phyloP scores from a whole-genome alignment of 1,284 basidiomycete genomes.

The Cryptococcus depauperatus region DNA sequence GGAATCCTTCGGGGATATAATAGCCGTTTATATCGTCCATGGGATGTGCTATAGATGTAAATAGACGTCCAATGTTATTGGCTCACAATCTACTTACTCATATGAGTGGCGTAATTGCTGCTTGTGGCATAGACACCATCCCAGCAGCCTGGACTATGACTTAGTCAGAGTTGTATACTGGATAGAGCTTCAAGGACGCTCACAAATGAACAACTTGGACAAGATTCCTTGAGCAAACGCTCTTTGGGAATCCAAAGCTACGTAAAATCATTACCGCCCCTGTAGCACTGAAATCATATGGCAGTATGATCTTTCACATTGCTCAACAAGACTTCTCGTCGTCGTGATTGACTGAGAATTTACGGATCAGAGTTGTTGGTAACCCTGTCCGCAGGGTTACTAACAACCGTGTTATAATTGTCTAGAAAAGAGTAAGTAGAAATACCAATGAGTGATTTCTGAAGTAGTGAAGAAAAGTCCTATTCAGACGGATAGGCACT shows the following conservation, averaged over 20 bases:
- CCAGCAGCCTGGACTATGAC: slow-evolving; percentile 21
- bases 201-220: slow-evolving; percentile 16
- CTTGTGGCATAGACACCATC: slow-evolving; percentile 19
- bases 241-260: slow-evolving; percentile 16
- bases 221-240: slow-evolving; percentile 11
- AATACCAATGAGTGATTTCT: slow-evolving; percentile 19
- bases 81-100: slow-evolving; percentile 4
- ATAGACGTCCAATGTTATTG: background rate
- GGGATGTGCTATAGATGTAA: slow-evolving; percentile 10
- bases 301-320: background rate
- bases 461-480: slow-evolving; percentile 22
- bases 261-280: slow-evolving; percentile 11
- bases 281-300: slow-evolving; percentile 18
- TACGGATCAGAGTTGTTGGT: slow-evolving; percentile 13
- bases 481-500: slow-evolving; percentile 8
- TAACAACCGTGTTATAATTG: slow-evolving; percentile 21
- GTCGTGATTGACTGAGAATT: slow-evolving; percentile 3
- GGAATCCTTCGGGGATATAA: slow-evolving; percentile 14
- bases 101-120: slow-evolving; percentile 16
- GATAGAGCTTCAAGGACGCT: background rate
- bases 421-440: slow-evolving; percentile 21
- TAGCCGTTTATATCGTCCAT: slow-evolving; percentile 18
- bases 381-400: slow-evolving; percentile 13
- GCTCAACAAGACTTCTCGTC: too few relatives aligned
- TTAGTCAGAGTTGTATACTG: too few relatives aligned